Percentiles rank a stretch among this genome's conserved stretches.
Evolutionary conservation across 2,329 filamentous ascomycete species (phyloP).

Genomic region (Rugonectria rugulosa): DNA sequence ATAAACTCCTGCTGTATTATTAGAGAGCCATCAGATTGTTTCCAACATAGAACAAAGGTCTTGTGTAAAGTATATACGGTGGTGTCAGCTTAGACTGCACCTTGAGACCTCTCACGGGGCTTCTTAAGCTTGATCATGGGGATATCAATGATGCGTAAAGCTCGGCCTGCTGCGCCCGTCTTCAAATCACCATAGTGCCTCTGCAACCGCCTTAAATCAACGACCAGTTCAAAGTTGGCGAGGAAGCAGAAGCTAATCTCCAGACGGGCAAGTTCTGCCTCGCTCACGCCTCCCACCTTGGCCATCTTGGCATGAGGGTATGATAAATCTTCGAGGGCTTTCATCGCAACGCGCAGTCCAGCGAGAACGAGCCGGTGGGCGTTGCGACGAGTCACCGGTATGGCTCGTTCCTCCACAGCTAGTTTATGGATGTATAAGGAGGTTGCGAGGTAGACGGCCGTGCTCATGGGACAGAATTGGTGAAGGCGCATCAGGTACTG

Average conservation of each 20-base stretch:
- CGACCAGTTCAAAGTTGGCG: constrained; percentile 82
- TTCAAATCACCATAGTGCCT: constrained; percentile 46
- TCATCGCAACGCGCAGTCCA: constrained; percentile 87
- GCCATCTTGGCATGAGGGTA: constrained; percentile 87
- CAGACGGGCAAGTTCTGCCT: constrained; percentile 79
- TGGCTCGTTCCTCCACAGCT: constrained; percentile 76
- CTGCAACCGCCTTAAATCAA: constrained; percentile 43
- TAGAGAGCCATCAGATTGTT: not conserved
- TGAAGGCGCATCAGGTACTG: constrained; percentile 90
- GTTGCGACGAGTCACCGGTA: constrained; percentile 83
- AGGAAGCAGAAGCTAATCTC: constrained; percentile 92
- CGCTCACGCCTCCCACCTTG: constrained; percentile 86
- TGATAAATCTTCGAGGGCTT: constrained; percentile 90
- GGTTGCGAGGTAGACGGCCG: constrained; percentile 90
- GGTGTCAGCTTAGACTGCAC: constrained; percentile 22
- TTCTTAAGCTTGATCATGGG: constrained; percentile 40
- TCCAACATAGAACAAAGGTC: not conserved
- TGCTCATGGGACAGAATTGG: constrained; percentile 90
- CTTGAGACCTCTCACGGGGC: constrained; percentile 29
- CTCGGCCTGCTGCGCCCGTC: constrained; percentile 38
- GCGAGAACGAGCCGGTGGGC: constrained; percentile 87
- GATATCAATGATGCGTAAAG: constrained; percentile 37
- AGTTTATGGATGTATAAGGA: constrained; percentile 87
- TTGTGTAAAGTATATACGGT: not conserved
- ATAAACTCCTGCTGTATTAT: not conserved